These are phyloP conservation scores for Tuber borchii DNA, from an alignment of 495 filamentous ascomycete genomes.

Conservation along the genomic window DNA sequence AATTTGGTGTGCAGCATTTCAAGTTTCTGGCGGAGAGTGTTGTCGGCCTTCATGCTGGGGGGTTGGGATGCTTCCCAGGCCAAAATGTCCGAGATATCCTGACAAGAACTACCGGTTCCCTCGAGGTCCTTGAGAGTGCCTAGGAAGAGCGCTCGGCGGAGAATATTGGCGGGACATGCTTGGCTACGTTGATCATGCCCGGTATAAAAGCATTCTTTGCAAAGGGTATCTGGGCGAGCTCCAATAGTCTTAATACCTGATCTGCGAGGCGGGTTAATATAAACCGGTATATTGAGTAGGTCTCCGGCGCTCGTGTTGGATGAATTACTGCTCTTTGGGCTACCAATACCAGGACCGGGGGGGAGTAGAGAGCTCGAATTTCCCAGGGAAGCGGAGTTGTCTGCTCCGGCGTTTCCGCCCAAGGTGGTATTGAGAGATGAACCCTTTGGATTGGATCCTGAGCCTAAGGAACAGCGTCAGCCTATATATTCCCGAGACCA, in stretches of 20 bases:
- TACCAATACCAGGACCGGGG: background rate
- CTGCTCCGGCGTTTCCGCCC: background rate
- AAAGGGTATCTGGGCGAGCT: constrained; percentile 20
- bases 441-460: background rate
- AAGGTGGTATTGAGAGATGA: background rate
- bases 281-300: background rate
- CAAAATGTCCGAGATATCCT: background rate
- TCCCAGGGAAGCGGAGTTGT: background rate
- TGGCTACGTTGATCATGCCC: constrained; percentile 28
- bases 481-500: background rate
- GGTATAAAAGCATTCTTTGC: constrained; percentile 31
- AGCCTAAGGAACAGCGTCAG: background rate
- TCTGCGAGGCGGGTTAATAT: background rate
- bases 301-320: background rate
- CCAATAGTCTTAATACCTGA: constrained; percentile 15
- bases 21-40: background rate
- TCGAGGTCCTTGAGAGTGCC: background rate
- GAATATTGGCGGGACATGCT: constrained; percentile 20
- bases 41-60: background rate
- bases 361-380: background rate
- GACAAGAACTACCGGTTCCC: background rate
- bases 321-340: background rate
- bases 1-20: background rate
- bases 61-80: background rate
- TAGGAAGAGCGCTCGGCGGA: background rate